Base-by-base conservation (phyloP, 306 rosid species). In the Gastrolobium bilobum region DNA sequence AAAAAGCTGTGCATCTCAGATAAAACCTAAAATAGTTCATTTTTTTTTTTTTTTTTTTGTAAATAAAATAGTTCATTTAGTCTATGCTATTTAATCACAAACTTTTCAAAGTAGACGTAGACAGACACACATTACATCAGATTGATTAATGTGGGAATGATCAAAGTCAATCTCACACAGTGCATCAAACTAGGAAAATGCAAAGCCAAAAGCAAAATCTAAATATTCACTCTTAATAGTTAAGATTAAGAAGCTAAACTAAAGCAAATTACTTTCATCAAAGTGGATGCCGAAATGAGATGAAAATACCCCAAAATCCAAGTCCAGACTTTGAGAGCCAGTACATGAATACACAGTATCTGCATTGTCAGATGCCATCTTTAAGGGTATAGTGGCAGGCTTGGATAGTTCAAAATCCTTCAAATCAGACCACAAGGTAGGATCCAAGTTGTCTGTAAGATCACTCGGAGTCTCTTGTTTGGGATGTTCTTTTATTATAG, bases 391-490 rank as follows among this genome's bases (percentile, higher is more conserved):
- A 5, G 63, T 75, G 1, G 75, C 34, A 58, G 85, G 68, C 47
- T 75, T 87, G 4, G 85, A 70, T 0, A 88, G 74, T 42, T 80
- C 88, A 6, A 88, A 61, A 44, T 78, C 94, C 71, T 92, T 87
- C 20, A 86, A 83, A 42, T 85, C 90, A 38, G 83, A 62, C 97
- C 97, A 92, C 62, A 90, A 15, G 52, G 11, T 47, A 2, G 68
- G 65, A 15, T 78, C 88, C 63, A 89, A 48, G 77, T 81, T 73
- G 65, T 69, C 85, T 8, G 88, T 60, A 11, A 47, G 10, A 50
- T 63, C 89, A 66, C 85, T 90, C 0, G 69, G 84, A 31, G 85
- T 67, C 13, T 70, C 88, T 29, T 71, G 81, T 51, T 70, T 81
- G 14, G 68, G 54, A 59, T 63, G 58, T 46, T 88, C 88, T 38